Percentiles rank a stretch among this genome's conserved stretches.
These are phyloP conservation scores for Epichloe typhina DNA, from an alignment of 2,329 filamentous ascomycete genomes.

Conservation along the genomic window DNA sequence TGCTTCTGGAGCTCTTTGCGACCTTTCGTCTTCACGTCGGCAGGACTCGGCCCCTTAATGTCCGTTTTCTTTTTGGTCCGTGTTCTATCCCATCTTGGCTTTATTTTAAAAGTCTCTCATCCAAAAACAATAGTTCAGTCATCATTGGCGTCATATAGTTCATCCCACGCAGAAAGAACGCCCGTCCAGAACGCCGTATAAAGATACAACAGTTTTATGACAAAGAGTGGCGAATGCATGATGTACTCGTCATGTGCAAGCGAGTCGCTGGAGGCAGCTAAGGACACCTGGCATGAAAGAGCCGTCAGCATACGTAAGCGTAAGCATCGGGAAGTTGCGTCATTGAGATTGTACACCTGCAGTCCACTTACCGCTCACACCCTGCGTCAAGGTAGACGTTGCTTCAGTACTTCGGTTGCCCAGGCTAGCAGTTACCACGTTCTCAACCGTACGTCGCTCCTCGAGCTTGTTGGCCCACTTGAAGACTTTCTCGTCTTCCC, in stretches of 20 bases:
- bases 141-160: not conserved
- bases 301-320: not conserved
- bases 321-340: not conserved
- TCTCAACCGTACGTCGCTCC: constrained; percentile 42
- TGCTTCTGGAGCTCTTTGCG: not conserved
- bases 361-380: constrained; percentile 63
- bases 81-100: not conserved
- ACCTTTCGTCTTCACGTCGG: not conserved
- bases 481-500: constrained; percentile 89
- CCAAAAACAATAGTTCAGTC: not conserved
- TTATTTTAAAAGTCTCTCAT: not conserved
- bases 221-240: not conserved
- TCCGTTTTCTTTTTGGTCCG: not conserved
- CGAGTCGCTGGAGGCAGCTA: constrained; percentile 29
- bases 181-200: constrained; percentile 4
- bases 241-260: constrained; percentile 14
- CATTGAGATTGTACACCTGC: not conserved
- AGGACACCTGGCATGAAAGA: constrained; percentile 22
- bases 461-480: constrained; percentile 78
- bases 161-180: not conserved
- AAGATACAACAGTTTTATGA: not conserved
- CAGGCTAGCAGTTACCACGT: constrained; percentile 76
- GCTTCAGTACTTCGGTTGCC: constrained; percentile 83
- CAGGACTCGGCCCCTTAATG: not conserved
- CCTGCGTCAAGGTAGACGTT: constrained; percentile 72